Percentiles rank a stretch among this genome's conserved stretches.
Conservation (phyloP, 805 yeast species). For the Schwanniomyces occidentalis region DNA sequence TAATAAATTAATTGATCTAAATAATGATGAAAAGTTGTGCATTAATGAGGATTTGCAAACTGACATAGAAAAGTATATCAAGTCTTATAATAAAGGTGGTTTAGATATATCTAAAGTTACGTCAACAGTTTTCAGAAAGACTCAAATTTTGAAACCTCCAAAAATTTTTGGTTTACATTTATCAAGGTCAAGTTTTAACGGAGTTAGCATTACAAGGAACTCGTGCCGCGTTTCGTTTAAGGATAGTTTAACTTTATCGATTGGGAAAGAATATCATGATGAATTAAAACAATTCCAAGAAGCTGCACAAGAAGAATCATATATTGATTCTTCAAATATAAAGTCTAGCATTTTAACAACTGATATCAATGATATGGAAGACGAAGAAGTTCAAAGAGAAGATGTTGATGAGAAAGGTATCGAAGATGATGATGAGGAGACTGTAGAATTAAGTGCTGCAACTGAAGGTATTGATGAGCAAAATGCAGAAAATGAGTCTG, state of each 20-base stretch:
- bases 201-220: slow-evolving; percentile 68
- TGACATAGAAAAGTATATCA: slow-evolving; percentile 48
- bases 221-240: slow-evolving; percentile 69
- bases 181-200: slow-evolving; percentile 78
- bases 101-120: slow-evolving; percentile 48
- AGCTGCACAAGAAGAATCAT: slow-evolving; percentile 18
- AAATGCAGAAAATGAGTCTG: slow-evolving; percentile 21
- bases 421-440: slow-evolving; percentile 29
- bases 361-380: slow-evolving; percentile 31
- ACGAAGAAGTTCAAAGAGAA: slow-evolving; percentile 35
- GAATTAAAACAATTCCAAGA: slow-evolving; percentile 37
- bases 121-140: slow-evolving; percentile 67
- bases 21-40: slow-evolving; percentile 35
- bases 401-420: slow-evolving; percentile 37
- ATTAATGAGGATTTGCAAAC: slow-evolving; percentile 69
- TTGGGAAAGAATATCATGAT: slow-evolving; percentile 44
- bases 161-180: slow-evolving; percentile 74
- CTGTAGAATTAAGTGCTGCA: slow-evolving; percentile 14
- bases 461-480: slow-evolving; percentile 12
- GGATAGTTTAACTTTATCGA: slow-evolving; percentile 50
- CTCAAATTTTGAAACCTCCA: slow-evolving; percentile 66
- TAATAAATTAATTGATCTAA: slow-evolving; percentile 33
- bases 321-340: slow-evolving; percentile 11
- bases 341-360: slow-evolving; percentile 26
- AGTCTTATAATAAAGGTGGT: slow-evolving; percentile 44